phyloP scores from a whole-genome alignment of 805 yeast species.

The Yarrowia deformans region DNA sequence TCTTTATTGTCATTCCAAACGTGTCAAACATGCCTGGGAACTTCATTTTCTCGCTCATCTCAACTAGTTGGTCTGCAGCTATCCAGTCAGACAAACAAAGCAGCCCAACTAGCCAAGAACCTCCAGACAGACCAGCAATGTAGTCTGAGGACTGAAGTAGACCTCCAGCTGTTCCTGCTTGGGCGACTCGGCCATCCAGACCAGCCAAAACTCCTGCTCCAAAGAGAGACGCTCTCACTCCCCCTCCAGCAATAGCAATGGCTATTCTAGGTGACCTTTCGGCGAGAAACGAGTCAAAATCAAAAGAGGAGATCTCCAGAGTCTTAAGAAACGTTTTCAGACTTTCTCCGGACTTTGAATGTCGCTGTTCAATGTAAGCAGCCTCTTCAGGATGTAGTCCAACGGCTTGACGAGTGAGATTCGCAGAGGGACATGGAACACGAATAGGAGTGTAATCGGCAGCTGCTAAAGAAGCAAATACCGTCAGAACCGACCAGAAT shows the following conservation, averaged over 20 bases:
- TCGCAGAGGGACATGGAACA: not conserved
- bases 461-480: not conserved
- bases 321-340: not conserved
- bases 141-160: constrained; percentile 60
- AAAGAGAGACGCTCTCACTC: constrained; percentile 60
- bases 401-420: constrained; percentile 11
- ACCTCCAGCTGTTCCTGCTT: constrained; percentile 26
- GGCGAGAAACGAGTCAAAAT: not conserved
- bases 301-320: not conserved
- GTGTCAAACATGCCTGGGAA: constrained; percentile 63
- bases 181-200: constrained; percentile 56
- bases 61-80: constrained; percentile 25
- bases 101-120: constrained; percentile 71
- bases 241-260: constrained; percentile 13
- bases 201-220: constrained; percentile 66
- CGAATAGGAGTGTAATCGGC: constrained; percentile 3
- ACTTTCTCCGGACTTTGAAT: not conserved
- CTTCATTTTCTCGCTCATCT: constrained; percentile 39
- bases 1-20: constrained; percentile 70
- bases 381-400: constrained; percentile 1
- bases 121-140: constrained; percentile 73
- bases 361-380: constrained; percentile 10
- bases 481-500: not conserved
- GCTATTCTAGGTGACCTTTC: not conserved
- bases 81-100: constrained; percentile 53